Evolutionary conservation across 1,284 basidiomycete species (phyloP), one percentile per base, ranked within the genome.

Genomic region (Mycena citricolor): DNA sequence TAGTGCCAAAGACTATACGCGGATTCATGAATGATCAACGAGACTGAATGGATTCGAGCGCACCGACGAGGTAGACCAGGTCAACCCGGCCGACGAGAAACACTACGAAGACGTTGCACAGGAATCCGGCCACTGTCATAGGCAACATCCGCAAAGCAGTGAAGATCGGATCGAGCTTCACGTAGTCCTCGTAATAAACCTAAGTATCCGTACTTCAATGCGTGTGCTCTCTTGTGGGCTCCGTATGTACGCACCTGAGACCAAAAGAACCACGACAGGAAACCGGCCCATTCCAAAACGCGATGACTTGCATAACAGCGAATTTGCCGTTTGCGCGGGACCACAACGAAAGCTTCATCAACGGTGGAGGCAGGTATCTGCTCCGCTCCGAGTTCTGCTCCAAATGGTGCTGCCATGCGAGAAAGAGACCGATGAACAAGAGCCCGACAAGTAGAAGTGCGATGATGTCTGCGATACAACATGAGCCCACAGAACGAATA

Each of bases 291-390:
- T 78, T 77, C 32, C 85, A 64, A 57, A 89, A 86, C 4, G 81
- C 82, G 48, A 90, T 77, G 4, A 65, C 59, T 66, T 86, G 79
- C 56, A 86, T 76, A 4, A 77, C 76, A 0, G 82, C 78, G 40
- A 90, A 77, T 38, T 74, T 67, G 10, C 85, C 83, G n/a, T 76
- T 70, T 1, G 76, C 81, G 32, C 84, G 71, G 2, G 66, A 71
- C 83, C 83, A 89, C n/a, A 91, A 66, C 0, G 77, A 75, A 1
- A 84, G 64, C 36, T 74, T 73, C 81, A 90, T 83, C n/a, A 90
- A 65, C 0, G 87, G 86, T 5, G 81, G 83, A 1, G 77, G 76
- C 4, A 69, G 26, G 59, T 52, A 62, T 68, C 50, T 20, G 58
- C n/a, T n/a, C n/a, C n/a, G n/a, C n/a, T n/a, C n/a, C n/a, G n/a